Evolutionary conservation across 805 yeast species (phyloP), one percentile per base, ranked within the genome.

Genomic region (Yamadazyma laniorum): DNA sequence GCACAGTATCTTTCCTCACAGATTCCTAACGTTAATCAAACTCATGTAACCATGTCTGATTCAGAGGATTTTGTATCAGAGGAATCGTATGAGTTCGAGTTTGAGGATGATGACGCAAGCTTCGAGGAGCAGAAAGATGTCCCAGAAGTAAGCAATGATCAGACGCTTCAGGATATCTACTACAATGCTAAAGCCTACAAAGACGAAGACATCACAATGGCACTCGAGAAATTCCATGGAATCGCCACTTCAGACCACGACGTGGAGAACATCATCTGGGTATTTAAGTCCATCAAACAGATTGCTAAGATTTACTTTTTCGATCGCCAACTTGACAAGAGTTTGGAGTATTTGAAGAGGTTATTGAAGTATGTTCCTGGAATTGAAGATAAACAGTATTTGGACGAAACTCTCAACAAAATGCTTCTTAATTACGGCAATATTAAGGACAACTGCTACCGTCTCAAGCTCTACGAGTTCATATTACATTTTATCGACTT

Each of bases 31-130:
- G n/a, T n/a, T n/a, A n/a, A n/a, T n/a, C n/a, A n/a, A n/a, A n/a
- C n/a, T n/a, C n/a, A n/a, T n/a, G n/a, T n/a, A n/a, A 42, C 19
- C 30, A 63, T 64, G 67, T 62, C 68, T 9, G 66, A 65, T 35
- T 38, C 42, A 7, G 67, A 63, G 22, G 23, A 21, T 9, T 64
- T 46, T 45, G 48, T 52, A 34, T 63, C 66, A 1, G 68, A 66
- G 35, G 72, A 65, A 41, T 64, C 69, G 17, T 65, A 64, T 38
- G 71, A 66, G 36, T 65, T 65, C 35, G 72, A 66, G 39, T 65
- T 65, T 32, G 69, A 64, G 31, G 66, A 59, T 8, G 65, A 55
- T 15, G 61, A 56, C 6, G 45, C 43, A 42, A 18, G 55, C 32
- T 40, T 32, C 14, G 34, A 30, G 5, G 35, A 17, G 23, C 61